Evolutionary conservation across 345 rosid species (phyloP).

Genomic region (Jatropha curcas): DNA sequence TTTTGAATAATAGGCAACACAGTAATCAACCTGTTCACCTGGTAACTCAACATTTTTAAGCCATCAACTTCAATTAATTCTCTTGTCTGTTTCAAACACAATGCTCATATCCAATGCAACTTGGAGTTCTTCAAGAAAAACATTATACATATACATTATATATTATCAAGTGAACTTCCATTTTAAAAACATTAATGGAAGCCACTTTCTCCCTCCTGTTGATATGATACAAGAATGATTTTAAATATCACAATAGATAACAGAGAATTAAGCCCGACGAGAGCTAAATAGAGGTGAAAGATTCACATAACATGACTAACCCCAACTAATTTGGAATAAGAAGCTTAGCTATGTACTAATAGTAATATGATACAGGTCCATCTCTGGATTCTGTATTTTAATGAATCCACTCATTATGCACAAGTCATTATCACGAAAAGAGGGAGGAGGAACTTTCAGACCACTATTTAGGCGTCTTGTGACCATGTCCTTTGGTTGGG

Average conservation of each 20-base stretch:
- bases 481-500: conserved; percentile 51
- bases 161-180: conserved; percentile 26
- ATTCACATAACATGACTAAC: neutral
- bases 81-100: too few species aligned
- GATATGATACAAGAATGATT: neutral
- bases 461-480: conserved; percentile 52
- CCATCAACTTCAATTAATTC: too few species aligned
- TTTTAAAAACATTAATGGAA: conserved; percentile 39
- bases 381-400: neutral
- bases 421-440: neutral
- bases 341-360: neutral
- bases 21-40: too few species aligned
- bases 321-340: neutral
- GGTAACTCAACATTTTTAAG: too few species aligned
- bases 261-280: neutral
- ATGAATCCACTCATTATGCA: neutral
- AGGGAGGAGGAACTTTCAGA: neutral
- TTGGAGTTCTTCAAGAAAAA: neutral
- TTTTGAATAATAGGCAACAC: too few species aligned
- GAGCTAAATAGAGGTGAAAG: neutral
- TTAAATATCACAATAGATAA: neutral
- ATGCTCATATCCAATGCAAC: neutral
- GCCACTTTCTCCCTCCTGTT: conserved; percentile 17
- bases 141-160: neutral
- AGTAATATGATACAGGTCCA: neutral